phyloP scores from a whole-genome alignment of 257 asterid genomes.

The Perilla frutescens region DNA sequence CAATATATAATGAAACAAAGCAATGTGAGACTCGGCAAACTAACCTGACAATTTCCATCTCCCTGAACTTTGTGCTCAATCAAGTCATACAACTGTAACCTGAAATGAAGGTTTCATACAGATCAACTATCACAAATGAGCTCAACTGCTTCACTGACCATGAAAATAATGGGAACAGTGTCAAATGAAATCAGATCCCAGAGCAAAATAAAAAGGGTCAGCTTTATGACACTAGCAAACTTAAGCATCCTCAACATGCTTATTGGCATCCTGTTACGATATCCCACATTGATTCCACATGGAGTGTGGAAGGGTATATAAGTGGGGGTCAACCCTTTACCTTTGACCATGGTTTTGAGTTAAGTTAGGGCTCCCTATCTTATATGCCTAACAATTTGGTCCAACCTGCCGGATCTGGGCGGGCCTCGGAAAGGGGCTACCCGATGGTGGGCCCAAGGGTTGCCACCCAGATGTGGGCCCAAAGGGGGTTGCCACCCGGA shows the following conservation, averaged over 20 bases:
- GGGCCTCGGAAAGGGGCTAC: too few relatives aligned
- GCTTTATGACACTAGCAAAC: slow-evolving; percentile 19
- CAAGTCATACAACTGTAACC: slow-evolving; percentile 84
- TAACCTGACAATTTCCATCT: slow-evolving; percentile 99
- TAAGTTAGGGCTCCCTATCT: too few relatives aligned
- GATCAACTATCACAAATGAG: slow-evolving; percentile 36
- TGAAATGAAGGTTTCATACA: slow-evolving; percentile 48
- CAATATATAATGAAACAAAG: slow-evolving; percentile 3
- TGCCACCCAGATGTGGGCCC: too few relatives aligned
- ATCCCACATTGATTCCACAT: too few relatives aligned
- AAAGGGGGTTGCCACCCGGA: too few relatives aligned
- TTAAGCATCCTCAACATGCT: slow-evolving; percentile 25
- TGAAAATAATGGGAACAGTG: background rate
- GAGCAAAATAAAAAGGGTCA: background rate
- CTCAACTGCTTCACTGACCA: slow-evolving; percentile 23
- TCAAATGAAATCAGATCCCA: slow-evolving; percentile 11
- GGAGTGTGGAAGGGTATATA: too few relatives aligned
- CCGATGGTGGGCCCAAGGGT: too few relatives aligned
- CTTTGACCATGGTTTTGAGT: too few relatives aligned
- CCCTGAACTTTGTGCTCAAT: slow-evolving; percentile 92
- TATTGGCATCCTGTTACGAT: background rate
- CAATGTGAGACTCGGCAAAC: slow-evolving; percentile 25
- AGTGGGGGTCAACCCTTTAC: too few relatives aligned
- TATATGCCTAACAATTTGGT: too few relatives aligned
- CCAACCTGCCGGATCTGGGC: too few relatives aligned